Evolutionary conservation across 345 rosid genomes (phyloP), one percentile per base, ranked within the genome.

Genomic region (Barbarea vulgaris): DNA sequence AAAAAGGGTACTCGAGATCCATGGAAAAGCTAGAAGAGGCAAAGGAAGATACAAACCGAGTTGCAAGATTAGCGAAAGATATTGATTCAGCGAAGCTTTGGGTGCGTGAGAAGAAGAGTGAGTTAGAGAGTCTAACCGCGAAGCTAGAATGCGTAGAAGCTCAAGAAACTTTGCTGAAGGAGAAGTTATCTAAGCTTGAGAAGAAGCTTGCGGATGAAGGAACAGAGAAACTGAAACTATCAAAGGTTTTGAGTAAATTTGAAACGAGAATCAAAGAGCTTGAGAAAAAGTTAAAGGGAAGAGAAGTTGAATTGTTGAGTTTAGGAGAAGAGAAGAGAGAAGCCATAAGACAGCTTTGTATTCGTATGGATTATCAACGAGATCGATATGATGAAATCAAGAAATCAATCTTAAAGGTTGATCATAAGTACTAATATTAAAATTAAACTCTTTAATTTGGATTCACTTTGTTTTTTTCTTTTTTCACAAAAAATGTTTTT

Each of bases 301-400:
- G 82, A 74, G 92, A 90, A 9, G 85, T 77, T 13, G 76, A 31
- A 6, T 30, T 86, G 78, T 51, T 70, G 80, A 67, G 66, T 71
- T 85, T 85, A 13, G 94, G 85, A 9, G 97, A 90, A 62, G 90
- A 88, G 83, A 96, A 96, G 81, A 87, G 88, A 79, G 99, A 96
- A 69, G 97, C 97, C 27, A 96, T 93, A 52, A 82, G 99, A 83
- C 99, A 96, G 79, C 96, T 92, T 0, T 95, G 99, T 66, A 4
- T 90, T 59, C 80, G 85, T 87, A 82, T 85, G 46, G 99, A 95
- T 31, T 90, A 95, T 80, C 98, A 95, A 80, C 83, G 87, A 14
- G 73, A 73, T 54, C 87, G 89, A 19, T 83, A 82, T 9, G 80
- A 92, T 61, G 44, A 84, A 50, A 85, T 91, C 50, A 84, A 81